Evolutionary conservation across 2,329 filamentous ascomycete genomes (phyloP), one percentile per base, ranked within the genome.

Genomic region (Paecilomyces niveus): DNA sequence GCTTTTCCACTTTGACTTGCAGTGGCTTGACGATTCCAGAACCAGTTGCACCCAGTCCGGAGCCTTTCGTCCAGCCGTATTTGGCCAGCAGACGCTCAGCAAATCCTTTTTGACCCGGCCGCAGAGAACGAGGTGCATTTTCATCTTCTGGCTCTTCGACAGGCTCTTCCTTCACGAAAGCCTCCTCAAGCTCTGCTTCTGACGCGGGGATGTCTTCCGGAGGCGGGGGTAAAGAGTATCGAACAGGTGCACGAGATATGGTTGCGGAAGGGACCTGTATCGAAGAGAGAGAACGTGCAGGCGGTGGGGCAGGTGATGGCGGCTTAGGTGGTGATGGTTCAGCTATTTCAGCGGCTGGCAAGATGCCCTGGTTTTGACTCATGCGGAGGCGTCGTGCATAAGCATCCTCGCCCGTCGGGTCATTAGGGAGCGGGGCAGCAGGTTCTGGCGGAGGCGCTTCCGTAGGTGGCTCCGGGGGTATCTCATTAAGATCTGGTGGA

Each of bases 31-130:
- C 82, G 66, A 99, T 97, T 61, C 94, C 94, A 24, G 86, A 85
- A 32, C 85, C 86, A 62, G 87, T 84, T 15, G 90, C 92, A 64
- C 94, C 94, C 3, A 99, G 84, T 21, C 94, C 94, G 62, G 88
- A 83, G 24, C 94, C 94, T 68, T 92, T 88, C 35, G 86, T 88
- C 90, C 92, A 97, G 57, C 94, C 94, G 76, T 96, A 94, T 72
- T 97, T 97, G 61, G 85, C 84, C 85, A 99, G 91, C 58, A 97
- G 83, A 33, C 92, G 88, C 64, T 92, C 85, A 0, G 91, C 94
- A 72, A 96, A 96, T 55, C 88, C 89, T 63, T 86, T 84, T 72
- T 96, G 89, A 15, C 91, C 90, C 0, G 92, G 91, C 2, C 87
- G 85, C 58, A 79, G 84, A 50, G 87, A 87, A 39, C 84, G 83